phyloP scores from a whole-genome alignment of 2,329 filamentous ascomycete genomes.

The Seiridium unicorne region DNA sequence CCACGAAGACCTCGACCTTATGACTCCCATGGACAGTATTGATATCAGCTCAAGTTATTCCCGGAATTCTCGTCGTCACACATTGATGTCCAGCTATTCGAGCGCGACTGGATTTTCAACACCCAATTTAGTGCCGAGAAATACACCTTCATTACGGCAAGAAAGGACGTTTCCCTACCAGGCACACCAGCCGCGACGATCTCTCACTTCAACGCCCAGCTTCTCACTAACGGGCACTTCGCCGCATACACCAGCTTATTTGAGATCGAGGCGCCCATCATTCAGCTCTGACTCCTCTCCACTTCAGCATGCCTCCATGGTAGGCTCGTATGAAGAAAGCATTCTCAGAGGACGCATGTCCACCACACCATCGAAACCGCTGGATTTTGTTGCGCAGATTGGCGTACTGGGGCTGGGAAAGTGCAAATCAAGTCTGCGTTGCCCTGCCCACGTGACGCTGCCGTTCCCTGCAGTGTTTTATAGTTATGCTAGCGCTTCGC shows the following conservation, averaged over 20 bases:
- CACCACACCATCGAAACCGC: constrained; percentile 85
- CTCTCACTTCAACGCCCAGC: constrained; percentile 61
- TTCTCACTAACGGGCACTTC: constrained; percentile 37
- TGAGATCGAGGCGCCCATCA: constrained; percentile 65
- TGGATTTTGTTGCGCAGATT: constrained; percentile 93
- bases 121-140: constrained; percentile 26
- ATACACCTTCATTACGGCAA: constrained; percentile 47
- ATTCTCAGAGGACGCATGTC: constrained; percentile 96
- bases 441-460: constrained; percentile 85
- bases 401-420: constrained; percentile 87
- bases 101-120: constrained; percentile 41
- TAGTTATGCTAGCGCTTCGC: constrained; percentile 72
- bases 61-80: constrained; percentile 61
- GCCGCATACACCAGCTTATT: constrained; percentile 48
- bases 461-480: constrained; percentile 96
- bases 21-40: constrained; percentile 50
- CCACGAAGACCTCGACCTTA: constrained; percentile 72
- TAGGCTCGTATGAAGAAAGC: constrained; percentile 96
- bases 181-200: constrained; percentile 75
- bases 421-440: constrained; percentile 81
- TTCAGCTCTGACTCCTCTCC: constrained; percentile 72
- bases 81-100: constrained; percentile 62
- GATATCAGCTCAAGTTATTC: constrained; percentile 41
- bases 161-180: constrained; percentile 67
- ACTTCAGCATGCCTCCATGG: constrained; percentile 88